Evolutionary conservation across 2,329 filamentous ascomycete genomes (phyloP), one percentile per base, ranked within the genome.

Genomic region (Fulvia fulva): DNA sequence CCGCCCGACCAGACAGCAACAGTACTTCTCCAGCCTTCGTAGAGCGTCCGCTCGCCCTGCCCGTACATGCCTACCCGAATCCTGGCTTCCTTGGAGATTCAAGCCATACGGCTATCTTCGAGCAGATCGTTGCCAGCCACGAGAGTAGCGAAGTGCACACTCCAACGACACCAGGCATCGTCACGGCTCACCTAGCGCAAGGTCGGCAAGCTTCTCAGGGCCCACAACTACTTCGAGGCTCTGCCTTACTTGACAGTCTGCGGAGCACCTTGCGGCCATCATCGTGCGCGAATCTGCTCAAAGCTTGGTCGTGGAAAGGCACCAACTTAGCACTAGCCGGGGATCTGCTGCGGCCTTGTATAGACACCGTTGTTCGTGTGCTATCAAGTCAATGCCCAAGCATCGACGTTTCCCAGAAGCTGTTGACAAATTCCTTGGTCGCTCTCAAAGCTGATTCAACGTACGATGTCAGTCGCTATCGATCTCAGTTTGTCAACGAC

Each of bases 51-150:
- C 19, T 5, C 21, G 44, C 25, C 21, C 21, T 12, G 9, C 9
- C 5, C 11, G 12, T 46, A 16, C 62, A 64, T 30, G 65, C 62
- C 6, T 72, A 72, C 61, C 71, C 71, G 0, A 74, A 73, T 58
- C 70, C 71, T 22, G 70, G 70, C 3, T 73, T 68, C 44, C 63
- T 71, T 8, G 71, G 71, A 22, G 63, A 63, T 1, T 71, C 70
- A 5, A 73, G 69, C 55, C 67, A 71, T 53, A 65, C 67, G 8
- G 63, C 69, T 14, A 67, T 74, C 19, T 73, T 74, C 59, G 64
- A 69, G 32, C 67, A 73, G 19, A 60, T 73, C 9, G 62, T 60
- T 16, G 60, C 65, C n/a, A 67, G 60, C 26, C 47, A 50, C 25
- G 47, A 50, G 26, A 32, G 47, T 21, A 50, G 47, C 26, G 47